Base-by-base conservation (phyloP, 2,329 filamentous ascomycete species). In the Fusarium fracticaudum region DNA sequence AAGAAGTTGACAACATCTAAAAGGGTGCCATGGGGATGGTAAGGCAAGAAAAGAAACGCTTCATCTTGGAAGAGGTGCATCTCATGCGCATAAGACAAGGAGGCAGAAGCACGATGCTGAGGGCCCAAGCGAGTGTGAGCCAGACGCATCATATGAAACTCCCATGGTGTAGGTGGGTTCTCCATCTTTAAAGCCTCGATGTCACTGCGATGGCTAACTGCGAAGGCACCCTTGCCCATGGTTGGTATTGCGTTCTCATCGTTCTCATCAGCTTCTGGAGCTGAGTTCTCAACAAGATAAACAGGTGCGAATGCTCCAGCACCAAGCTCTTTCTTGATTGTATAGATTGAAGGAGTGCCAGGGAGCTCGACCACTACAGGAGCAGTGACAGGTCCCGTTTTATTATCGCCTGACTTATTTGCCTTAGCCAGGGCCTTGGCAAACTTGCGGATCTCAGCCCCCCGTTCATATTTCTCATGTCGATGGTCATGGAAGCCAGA, bases 171-270 rank as follows among this genome's bases (percentile, higher is more conserved):
- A 0, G 96, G 94, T 2, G 95, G 94, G 38, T 93, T 90, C 84
- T 99, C 96, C 91, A 98, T 95, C 83, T 99, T 99, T 76, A 99
- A 87, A 4, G 96, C 96, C 82, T 98, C 95, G 9, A 96, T 87
- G 3, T 85, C 73, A 48, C 85, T 85, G 47, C 93, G 90, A 51
- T 86, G 84, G 40, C 84, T 85, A 15, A 86, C 79, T n/a, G 89
- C 85, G 78, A 92, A 90, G 18, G 86, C 83, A 37, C 91, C 88
- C 77, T 90, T 91, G 64, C 91, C 90, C 88, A 93, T 90, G 64
- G 86, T 85, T 8, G 85, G 43, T 79, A 81, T 60, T 76, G 81
- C 60, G 38, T 88, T 86, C 22, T 88, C 85, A 24, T 85, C 82
- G 38, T 83, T 78, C 15, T 85, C 84, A 18, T 85, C 82, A 1